Conservation (phyloP, 805 yeast species). For the Yarrowia divulgata region DNA sequence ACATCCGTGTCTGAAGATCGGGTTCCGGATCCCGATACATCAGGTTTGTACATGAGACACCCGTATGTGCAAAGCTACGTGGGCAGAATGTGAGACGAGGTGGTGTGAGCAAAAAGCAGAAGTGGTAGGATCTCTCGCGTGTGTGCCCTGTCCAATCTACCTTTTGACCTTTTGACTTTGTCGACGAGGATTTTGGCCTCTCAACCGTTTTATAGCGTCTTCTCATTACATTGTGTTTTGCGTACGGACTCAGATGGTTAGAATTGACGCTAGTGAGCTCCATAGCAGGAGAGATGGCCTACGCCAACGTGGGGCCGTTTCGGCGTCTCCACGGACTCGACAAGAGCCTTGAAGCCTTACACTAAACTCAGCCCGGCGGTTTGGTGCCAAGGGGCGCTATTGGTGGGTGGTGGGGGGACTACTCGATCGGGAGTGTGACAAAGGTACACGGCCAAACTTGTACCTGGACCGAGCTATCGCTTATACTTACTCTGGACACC, state of each 20-base stretch:
- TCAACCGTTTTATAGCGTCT: slow-evolving; percentile 15
- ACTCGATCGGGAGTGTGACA: no score
- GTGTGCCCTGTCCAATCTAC: not conserved
- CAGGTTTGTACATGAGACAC: not conserved
- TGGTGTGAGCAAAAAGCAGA: no score
- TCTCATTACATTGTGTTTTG: not conserved
- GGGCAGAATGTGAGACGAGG: not conserved
- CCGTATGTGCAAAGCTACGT: not conserved
- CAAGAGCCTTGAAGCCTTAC: not conserved
- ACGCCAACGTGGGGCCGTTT: slow-evolving; percentile 8
- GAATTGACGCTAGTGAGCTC: not conserved
- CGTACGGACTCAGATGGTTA: not conserved
- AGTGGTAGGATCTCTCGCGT: not conserved
- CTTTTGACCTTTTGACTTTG: not conserved
- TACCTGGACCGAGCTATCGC: no score
- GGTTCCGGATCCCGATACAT: not conserved
- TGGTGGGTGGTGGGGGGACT: no score
- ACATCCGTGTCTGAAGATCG: not conserved
- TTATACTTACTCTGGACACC: no score
- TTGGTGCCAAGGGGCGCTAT: not conserved
- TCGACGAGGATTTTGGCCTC: not conserved
- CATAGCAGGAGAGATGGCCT: not conserved
- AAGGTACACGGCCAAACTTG: no score
- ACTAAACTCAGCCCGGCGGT: not conserved
- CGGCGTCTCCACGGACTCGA: slow-evolving; percentile 9